A percentile compares a stretch with the other conserved stretches of the same genome.
These are phyloP conservation scores for Nitzschia sp. DNA, from an alignment of 108 stramenopile species.

Conservation along the genomic window DNA sequence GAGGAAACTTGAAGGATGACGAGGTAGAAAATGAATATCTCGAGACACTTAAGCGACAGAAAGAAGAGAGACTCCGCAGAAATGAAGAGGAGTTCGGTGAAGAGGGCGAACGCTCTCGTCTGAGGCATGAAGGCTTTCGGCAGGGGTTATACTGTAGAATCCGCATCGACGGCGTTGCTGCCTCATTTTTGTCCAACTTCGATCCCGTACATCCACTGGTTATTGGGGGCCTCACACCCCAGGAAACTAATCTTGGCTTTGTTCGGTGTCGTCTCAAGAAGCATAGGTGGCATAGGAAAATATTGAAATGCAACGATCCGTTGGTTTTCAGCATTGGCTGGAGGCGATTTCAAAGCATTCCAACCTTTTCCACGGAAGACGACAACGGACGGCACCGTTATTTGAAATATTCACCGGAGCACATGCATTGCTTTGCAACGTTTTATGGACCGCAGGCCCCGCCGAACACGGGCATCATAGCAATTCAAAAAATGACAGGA, in stretches of 20 bases:
- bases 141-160: conserved; percentile 96
- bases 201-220: conserved; percentile 87
- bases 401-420: conserved; percentile 99
- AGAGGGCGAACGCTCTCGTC: conserved; percentile 81
- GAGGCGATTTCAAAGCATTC: conserved; percentile 96
- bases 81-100: conserved; percentile 91
- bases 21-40: conserved; percentile 80
- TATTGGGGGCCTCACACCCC: conserved; percentile 93
- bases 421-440: conserved; percentile 98
- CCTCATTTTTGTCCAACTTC: conserved; percentile 79
- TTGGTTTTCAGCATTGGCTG: conserved; percentile 96
- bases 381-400: conserved; percentile 59
- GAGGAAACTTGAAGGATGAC: conserved; percentile 55
- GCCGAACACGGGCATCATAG: conserved; percentile 96
- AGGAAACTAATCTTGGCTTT: conserved; percentile 87
- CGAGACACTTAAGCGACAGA: conserved; percentile 78
- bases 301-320: conserved; percentile 93
- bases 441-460: conserved; percentile 95
- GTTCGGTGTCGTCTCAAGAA: conserved; percentile 92
- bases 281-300: conserved; percentile 97
- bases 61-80: conserved; percentile 74
- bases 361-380: conserved; percentile 73
- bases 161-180: conserved; percentile 81
- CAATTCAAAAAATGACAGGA: conserved; percentile 81
- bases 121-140: conserved; percentile 87